Evolutionary conservation across 139 green algal genomes (phyloP).

Genomic region (Chlorella sp.): DNA sequence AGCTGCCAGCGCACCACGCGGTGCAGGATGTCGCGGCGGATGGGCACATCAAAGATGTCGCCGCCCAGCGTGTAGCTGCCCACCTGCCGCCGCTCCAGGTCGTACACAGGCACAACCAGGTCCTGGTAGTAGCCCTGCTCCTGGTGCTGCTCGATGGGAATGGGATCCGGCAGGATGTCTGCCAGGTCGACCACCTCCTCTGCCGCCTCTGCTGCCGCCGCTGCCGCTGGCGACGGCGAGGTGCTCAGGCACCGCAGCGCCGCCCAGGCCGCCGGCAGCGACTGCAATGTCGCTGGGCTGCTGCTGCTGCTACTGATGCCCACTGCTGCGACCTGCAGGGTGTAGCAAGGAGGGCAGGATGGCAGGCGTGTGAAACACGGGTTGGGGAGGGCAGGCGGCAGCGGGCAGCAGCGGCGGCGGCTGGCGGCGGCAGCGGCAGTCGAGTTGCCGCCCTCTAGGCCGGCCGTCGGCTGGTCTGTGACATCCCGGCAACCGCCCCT

Average conservation of each 20-base stretch:
- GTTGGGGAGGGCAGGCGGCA: too few relatives aligned
- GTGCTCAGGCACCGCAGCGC: not conserved
- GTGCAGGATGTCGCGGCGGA: constrained; percentile 91
- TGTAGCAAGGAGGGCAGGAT: too few relatives aligned
- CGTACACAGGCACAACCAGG: constrained; percentile 32
- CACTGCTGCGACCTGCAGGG: not conserved
- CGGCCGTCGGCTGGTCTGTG: too few relatives aligned
- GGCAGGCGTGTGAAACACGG: too few relatives aligned
- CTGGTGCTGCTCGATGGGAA: constrained; percentile 28
- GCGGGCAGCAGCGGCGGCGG: not conserved
- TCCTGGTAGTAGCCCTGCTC: constrained; percentile 32
- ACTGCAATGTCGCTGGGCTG: not conserved
- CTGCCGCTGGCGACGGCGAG: not conserved
- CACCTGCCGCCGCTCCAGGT: constrained; percentile 30
- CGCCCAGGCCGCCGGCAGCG: not conserved
- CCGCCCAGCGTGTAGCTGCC: constrained; percentile 51
- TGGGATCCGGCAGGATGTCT: not conserved
- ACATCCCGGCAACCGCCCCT: too few relatives aligned
- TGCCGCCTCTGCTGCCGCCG: constrained; percentile 10
- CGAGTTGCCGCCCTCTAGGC: not conserved
- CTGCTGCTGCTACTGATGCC: constrained; percentile 18
- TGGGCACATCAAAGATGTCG: constrained; percentile 70
- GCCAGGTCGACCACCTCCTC: not conserved
- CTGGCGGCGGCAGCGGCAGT: not conserved
- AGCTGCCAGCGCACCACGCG: constrained; percentile 90